Base-by-base conservation (phyloP, 208 protist genomes). In the Plasmodiophora brassicae region DNA sequence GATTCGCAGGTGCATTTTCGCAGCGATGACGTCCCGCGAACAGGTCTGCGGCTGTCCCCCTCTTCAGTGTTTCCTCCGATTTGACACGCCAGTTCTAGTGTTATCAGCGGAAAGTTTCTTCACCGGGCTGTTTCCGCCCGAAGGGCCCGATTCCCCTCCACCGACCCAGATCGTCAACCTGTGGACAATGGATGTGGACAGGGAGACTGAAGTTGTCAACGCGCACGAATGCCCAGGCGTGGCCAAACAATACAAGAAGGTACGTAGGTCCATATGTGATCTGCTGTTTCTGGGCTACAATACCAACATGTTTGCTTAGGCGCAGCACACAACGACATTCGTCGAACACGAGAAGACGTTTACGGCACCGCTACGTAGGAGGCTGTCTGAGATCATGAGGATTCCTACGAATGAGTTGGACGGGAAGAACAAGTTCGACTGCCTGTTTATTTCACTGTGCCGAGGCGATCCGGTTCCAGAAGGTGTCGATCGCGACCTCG, bases 151-250 rank as follows among this genome's bases (percentile, higher is more conserved):
- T 38, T 5, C 5, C 14, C 10, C 32, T 78, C 10, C 32, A 5
- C 32, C 32, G n/a, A 38, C 65, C 14, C 32, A 5, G 41, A 78
- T 78, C 65, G 65, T 78, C 65, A 38, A 78, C 41, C 32, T 78
- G 10, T 78, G 65, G 65, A 38, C 65, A 78, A 78, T 78, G 65
- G 65, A 78, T 32, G 32, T 78, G 32, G 65, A 78, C 41, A 5
- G 65, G 5, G 65, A 78, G 41, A 78, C 65, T 5, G 65, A 78
- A 32, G 41, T 78, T 38, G 32, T 38, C 5, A 78, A 78, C 41
- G 65, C 65, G 41, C 65, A 78, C 41, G 65, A 78, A 78, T 78
- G 65, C 65, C 65, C 65, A 38, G 65, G 65, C 14, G 32, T 78
- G n/a, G 41, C 14, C 20, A 38, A 78, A 8, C 65, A 78, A 5